Evolutionary conservation across 768 basidiomycete genomes (phyloP).

Genomic region (Arthromyces matolae): DNA sequence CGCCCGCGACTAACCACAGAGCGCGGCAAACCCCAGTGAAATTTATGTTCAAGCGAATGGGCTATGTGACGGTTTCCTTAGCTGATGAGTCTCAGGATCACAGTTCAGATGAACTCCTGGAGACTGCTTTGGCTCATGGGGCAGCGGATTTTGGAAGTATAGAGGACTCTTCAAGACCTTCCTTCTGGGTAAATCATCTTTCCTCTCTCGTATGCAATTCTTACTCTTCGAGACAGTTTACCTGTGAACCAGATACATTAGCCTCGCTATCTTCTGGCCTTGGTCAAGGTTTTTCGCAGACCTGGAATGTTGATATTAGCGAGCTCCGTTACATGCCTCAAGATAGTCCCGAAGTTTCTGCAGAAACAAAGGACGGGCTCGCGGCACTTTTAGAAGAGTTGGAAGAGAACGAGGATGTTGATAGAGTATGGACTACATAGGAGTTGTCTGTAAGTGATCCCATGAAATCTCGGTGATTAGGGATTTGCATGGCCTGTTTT

Average conservation of each 20-base stretch:
- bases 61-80: slow-evolving; percentile 44
- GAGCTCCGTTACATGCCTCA: slow-evolving; percentile 57
- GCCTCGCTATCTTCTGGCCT: slow-evolving; percentile 35
- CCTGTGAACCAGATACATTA: slow-evolving; percentile 39
- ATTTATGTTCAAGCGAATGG: slow-evolving; percentile 60
- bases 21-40: slow-evolving; percentile 60
- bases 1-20: no score
- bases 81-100: slow-evolving; percentile 18
- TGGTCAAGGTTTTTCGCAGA: slow-evolving; percentile 19
- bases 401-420: slow-evolving; percentile 55
- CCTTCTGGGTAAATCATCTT: slow-evolving; percentile 7
- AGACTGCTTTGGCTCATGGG: slow-evolving; percentile 14
- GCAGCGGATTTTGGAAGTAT: slow-evolving; percentile 21
- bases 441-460: no score
- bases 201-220: neutral
- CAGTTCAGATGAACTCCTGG: slow-evolving; percentile 31
- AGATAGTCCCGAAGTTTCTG: slow-evolving; percentile 26
- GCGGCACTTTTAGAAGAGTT: slow-evolving; percentile 46
- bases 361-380: slow-evolving; percentile 39
- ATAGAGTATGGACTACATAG: slow-evolving; percentile 61
- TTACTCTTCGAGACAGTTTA: slow-evolving; percentile 33
- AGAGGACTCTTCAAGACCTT: neutral
- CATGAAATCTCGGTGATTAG: neutral
- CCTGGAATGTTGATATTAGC: slow-evolving; percentile 8
- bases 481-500: no score